These are phyloP conservation scores for Beauveria caledonica DNA, from an alignment of 2,329 filamentous ascomycete species.

Conservation along the genomic window DNA sequence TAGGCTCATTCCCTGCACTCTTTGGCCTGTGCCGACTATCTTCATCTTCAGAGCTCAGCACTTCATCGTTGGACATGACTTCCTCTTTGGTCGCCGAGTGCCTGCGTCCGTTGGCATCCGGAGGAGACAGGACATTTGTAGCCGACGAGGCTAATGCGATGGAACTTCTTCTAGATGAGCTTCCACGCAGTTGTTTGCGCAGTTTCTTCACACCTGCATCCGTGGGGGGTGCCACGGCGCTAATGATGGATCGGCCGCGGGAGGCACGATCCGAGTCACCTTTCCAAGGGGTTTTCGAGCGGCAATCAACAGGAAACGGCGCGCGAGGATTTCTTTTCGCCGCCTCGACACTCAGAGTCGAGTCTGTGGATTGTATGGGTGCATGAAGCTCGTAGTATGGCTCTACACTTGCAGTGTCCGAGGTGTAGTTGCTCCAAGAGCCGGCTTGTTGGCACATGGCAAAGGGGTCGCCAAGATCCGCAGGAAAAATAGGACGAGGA, in stretches of 20 bases:
- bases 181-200: background rate
- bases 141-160: background rate
- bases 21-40: slow-evolving; percentile 7
- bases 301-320: background rate
- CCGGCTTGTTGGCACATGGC: background rate
- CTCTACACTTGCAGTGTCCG: background rate
- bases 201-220: background rate
- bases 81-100: background rate
- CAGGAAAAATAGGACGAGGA: background rate
- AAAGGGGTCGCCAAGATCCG: background rate
- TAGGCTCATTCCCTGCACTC: background rate
- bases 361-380: background rate
- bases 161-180: background rate
- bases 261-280: background rate
- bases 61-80: background rate
- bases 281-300: slow-evolving; percentile 1
- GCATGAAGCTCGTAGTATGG: background rate
- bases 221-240: background rate
- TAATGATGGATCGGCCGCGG: background rate
- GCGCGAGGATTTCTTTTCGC: background rate
- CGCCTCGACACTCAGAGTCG: background rate
- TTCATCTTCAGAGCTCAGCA: slow-evolving; percentile 5
- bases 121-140: background rate
- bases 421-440: background rate
- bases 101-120: background rate